Evolutionary conservation across 352 stramenopile species (phyloP).

Genomic region (Phytophthora lateralis): DNA sequence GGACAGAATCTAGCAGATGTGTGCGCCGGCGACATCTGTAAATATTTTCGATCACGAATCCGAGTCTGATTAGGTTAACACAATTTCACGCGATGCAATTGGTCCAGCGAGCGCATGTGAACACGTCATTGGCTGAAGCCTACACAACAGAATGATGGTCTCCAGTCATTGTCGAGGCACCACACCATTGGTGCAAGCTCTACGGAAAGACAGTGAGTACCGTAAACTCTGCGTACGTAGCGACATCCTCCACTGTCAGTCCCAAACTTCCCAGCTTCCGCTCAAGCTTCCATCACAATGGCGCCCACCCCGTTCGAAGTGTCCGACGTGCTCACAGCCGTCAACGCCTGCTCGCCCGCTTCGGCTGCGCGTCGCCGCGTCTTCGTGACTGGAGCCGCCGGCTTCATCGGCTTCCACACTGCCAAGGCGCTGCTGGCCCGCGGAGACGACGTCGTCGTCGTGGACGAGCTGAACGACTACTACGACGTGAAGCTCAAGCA

Average conservation of each 20-base stretch:
- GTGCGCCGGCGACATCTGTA: background rate
- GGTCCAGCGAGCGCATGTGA: background rate
- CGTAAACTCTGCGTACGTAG: background rate
- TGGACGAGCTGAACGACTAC: constrained; percentile 99
- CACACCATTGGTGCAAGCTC: constrained; percentile 8
- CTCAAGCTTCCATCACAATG: constrained; percentile 20
- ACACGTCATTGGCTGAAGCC: constrained; percentile 8
- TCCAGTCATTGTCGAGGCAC: background rate
- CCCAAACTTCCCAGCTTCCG: constrained; percentile 1
- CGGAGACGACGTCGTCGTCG: constrained; percentile 93
- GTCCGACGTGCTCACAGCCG: constrained; percentile 16
- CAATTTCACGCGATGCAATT: constrained; percentile 6
- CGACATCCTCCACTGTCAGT: constrained; percentile 4
- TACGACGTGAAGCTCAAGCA: constrained; percentile 98
- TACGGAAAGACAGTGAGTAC: background rate
- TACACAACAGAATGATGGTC: constrained; percentile 14
- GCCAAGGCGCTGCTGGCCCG: constrained; percentile 86
- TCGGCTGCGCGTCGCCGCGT: constrained; percentile 26
- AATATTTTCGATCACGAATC: constrained; percentile 21
- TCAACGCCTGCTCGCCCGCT: constrained; percentile 1
- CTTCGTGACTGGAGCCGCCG: constrained; percentile 94
- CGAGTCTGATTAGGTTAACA: constrained; percentile 20
- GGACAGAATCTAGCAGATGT: constrained; percentile 14
- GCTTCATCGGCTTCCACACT: constrained; percentile 98
- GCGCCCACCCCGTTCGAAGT: constrained; percentile 31